A percentile compares a stretch with the other conserved stretches of the same genome.
phyloP scores from a whole-genome alignment of 306 rosid genomes.

The Castanospermum australe region DNA sequence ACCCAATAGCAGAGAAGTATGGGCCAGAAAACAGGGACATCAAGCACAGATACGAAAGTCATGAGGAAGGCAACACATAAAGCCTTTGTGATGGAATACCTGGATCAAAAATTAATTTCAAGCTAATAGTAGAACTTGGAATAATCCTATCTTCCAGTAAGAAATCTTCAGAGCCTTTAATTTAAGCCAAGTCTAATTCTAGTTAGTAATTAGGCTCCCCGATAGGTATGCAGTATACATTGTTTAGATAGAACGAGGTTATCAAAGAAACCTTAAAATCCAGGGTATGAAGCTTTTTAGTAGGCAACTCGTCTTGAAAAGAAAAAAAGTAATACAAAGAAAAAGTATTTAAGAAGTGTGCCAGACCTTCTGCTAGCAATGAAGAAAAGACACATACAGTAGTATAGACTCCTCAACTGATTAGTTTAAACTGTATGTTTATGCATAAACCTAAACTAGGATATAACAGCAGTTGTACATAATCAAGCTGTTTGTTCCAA shows the following conservation, averaged over 20 bases:
- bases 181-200: background rate
- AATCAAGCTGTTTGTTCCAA: background rate
- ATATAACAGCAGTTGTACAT: background rate
- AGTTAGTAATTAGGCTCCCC: background rate
- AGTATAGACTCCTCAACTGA: background rate
- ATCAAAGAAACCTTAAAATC: background rate
- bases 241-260: background rate
- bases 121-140: background rate
- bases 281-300: background rate
- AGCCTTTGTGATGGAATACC: constrained; percentile 72
- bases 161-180: background rate
- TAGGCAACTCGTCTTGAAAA: background rate
- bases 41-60: constrained; percentile 66
- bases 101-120: constrained; percentile 30
- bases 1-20: constrained; percentile 64
- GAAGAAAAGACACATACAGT: background rate
- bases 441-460: background rate
- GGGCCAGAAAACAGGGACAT: constrained; percentile 79
- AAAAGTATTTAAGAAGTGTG: background rate
- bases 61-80: constrained; percentile 57
- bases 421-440: background rate
- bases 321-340: background rate
- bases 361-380: background rate
- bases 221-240: background rate
- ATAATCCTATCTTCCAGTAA: background rate